Evolutionary conservation across 1,284 basidiomycete genomes (phyloP).

Genomic region (Inonotus obliquus): DNA sequence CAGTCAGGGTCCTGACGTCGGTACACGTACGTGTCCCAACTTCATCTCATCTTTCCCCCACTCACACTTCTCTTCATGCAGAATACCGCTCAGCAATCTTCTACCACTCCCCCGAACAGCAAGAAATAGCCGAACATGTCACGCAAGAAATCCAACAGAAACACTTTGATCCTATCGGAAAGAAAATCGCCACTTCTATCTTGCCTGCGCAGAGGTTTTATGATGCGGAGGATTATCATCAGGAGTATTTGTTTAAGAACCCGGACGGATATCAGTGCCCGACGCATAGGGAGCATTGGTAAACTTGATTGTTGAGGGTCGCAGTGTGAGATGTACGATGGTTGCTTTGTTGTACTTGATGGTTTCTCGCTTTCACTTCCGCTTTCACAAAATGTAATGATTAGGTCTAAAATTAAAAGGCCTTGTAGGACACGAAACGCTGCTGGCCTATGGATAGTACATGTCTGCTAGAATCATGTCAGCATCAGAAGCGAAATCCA

Average conservation of each 20-base stretch:
- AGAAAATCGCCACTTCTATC: conserved; percentile 79
- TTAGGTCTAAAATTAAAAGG: not conserved
- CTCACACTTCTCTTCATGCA: conserved; percentile 26
- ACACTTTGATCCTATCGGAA: conserved; percentile 70
- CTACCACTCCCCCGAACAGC: conserved; percentile 75
- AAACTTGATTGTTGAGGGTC: conserved; percentile 9
- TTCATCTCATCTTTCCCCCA: not conserved
- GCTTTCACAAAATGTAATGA: not conserved
- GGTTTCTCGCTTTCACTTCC: not conserved
- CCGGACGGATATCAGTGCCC: conserved; percentile 54
- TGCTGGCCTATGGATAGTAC: not conserved
- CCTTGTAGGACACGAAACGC: not conserved
- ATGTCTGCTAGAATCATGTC: not conserved
- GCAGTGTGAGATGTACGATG: not conserved
- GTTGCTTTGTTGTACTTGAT: not conserved
- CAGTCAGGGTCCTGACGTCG: conserved; percentile 72
- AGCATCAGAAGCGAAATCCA: not conserved
- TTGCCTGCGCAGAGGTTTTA: conserved; percentile 66
- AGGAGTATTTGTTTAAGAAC: conserved; percentile 75
- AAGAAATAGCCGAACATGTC: conserved; percentile 68
- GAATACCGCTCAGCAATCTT: conserved; percentile 96
- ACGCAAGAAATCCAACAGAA: conserved; percentile 84
- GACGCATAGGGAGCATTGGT: conserved; percentile 51
- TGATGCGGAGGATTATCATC: conserved; percentile 84
- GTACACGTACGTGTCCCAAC: conserved; percentile 58